Evolutionary conservation across 768 basidiomycete species (phyloP), one percentile per base, ranked within the genome.

Genomic region (Tephrocybe sp.): DNA sequence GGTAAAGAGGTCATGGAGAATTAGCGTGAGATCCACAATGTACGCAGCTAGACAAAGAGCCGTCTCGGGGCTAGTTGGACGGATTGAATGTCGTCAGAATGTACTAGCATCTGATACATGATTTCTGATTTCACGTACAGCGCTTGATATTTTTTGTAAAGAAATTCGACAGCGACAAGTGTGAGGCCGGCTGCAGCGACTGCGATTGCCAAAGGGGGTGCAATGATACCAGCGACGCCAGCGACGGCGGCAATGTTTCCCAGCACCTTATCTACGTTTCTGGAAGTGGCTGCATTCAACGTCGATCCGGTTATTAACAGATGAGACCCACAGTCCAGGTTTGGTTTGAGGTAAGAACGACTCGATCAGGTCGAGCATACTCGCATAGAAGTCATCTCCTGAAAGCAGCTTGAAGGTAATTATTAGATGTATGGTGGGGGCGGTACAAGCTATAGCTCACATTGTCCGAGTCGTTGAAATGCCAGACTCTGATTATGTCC

Each of bases 401-500:
- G 28, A 18, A n/a, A 48, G 38, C 22, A 48, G 28, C 47, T 48
- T 40, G 12, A 12, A 31, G 9, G 9, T 31, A 15, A 19, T 18
- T n/a, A 21, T 48, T 21, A 48, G 16, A 37, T 15, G 19, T 37
- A 19, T 19, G 21, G 12, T 39, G 5, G 22, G 22, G 9, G 18
- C 34, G 22, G 15, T 19, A 3, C 1, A 13, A n/a, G 15, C 13
- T n/a, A 13, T 3, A 13, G 18, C 24, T 50, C 32, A 60, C 61
- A 27, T 40, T 35, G 19, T 45, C 16, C 5, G 55, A 59, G 40
- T 62, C 59, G n/a, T 47, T 35, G 38, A 67, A 64, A 50, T 66
- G 64, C 62, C 62, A 63, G 16, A 59, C 47, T 21, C 50, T 41
- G 22, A 61, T 43, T 18, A 64, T 63, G 36, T 64, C 62, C 11